Conservation (phyloP, 2,329 filamentous ascomycete genomes). For the Ophiostoma ulmi region DNA sequence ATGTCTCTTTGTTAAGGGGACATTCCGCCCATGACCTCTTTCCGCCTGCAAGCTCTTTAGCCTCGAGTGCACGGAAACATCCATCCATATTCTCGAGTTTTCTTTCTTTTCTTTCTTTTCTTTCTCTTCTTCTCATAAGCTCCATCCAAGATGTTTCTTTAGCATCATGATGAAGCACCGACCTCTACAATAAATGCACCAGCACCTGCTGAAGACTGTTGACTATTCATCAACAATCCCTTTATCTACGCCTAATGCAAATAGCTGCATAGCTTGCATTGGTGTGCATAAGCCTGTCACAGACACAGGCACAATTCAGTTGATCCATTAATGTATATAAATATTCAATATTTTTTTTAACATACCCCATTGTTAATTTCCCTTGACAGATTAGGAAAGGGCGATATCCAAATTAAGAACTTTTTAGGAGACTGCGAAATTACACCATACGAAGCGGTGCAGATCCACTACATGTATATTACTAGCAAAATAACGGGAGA, state of each 20-base stretch:
- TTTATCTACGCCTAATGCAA: neutral
- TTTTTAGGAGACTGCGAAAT: neutral
- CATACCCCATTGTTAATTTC: conserved; percentile 5
- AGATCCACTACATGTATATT: neutral
- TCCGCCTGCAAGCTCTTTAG: too few species aligned
- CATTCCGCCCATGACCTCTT: too few species aligned
- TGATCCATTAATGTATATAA: neutral
- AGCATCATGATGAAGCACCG: too few species aligned
- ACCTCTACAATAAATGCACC: too few species aligned
- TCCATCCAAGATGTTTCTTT: too few species aligned
- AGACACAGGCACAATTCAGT: neutral
- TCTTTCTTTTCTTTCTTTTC: too few species aligned
- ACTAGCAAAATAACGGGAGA: neutral
- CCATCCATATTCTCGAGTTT: too few species aligned
- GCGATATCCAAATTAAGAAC: conserved; percentile 9
- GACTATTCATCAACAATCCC: neutral
- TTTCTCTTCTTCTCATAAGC: too few species aligned
- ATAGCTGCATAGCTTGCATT: conserved; percentile 6
- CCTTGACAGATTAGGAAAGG: neutral
- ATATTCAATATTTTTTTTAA: neutral
- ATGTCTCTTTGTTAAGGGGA: too few species aligned
- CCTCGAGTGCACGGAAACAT: too few species aligned
- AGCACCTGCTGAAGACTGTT: neutral
- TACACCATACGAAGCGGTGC: neutral
- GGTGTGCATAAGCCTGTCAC: neutral